These are phyloP conservation scores for Diplodia seriata DNA, from an alignment of 2,329 filamentous ascomycete species.

Conservation along the genomic window DNA sequence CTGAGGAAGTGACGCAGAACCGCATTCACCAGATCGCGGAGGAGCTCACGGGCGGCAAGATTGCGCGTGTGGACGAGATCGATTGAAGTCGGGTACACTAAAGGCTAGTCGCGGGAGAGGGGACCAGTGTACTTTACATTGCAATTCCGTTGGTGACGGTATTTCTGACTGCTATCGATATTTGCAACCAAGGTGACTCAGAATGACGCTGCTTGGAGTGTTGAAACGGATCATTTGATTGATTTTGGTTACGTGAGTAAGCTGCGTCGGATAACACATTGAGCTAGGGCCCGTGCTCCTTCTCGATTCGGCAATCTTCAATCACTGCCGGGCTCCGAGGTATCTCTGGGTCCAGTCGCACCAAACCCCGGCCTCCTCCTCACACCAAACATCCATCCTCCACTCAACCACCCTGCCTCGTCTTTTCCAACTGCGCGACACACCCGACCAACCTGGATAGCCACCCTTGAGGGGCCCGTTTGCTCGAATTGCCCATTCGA, in stretches of 20 bases:
- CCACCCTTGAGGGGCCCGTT: not conserved
- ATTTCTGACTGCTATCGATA: not conserved
- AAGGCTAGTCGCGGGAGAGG: not conserved
- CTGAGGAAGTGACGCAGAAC: slow-evolving; percentile 56
- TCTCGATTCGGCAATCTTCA: not conserved
- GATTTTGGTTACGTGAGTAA: not conserved
- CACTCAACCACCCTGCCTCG: not conserved
- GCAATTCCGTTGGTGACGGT: not conserved
- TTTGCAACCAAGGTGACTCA: not conserved
- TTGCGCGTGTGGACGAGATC: not conserved
- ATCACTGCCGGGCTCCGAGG: not conserved
- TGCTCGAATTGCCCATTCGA: not conserved
- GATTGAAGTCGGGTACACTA: not conserved
- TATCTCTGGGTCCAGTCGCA: not conserved
- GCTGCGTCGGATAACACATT: too few relatives aligned
- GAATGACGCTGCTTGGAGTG: not conserved
- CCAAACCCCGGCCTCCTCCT: too few relatives aligned
- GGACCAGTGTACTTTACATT: slow-evolving; percentile 13
- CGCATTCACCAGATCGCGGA: slow-evolving; percentile 70
- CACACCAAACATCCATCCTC: not conserved
- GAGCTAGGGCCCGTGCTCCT: not conserved
- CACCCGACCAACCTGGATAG: too few relatives aligned
- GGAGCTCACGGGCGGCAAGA: slow-evolving; percentile 69
- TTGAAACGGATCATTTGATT: not conserved
- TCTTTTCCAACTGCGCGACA: not conserved